A percentile compares a stretch with the other conserved stretches of the same genome.
phyloP scores from a whole-genome alignment of 768 basidiomycete species.

The Kwoniella mangroviensis region DNA sequence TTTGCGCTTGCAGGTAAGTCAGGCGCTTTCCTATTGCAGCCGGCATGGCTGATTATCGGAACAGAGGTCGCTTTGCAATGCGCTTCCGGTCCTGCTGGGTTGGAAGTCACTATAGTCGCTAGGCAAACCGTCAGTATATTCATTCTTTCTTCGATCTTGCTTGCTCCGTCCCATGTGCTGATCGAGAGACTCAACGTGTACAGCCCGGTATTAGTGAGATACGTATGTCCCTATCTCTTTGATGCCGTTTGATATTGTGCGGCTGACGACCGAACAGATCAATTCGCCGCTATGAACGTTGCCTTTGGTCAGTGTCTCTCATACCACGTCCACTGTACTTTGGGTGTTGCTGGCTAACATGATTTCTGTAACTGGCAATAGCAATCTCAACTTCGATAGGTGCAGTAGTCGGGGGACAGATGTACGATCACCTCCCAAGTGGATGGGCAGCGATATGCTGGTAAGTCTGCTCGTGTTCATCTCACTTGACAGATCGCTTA shows the following conservation, averaged over 20 bases:
- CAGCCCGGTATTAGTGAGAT: constrained; percentile 43
- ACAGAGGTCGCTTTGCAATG: constrained; percentile 29
- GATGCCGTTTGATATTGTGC: not conserved
- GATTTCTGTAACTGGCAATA: not conserved
- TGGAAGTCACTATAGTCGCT: constrained; percentile 39
- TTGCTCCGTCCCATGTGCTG: not conserved
- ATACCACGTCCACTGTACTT: not conserved
- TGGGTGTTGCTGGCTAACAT: no score
- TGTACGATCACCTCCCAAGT: constrained; percentile 38
- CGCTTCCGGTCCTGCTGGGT: constrained; percentile 35
- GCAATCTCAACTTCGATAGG: constrained; percentile 34
- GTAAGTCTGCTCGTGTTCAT: constrained; percentile 18
- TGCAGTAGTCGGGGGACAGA: constrained; percentile 42
- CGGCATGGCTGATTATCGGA: not conserved
- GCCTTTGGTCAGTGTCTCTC: constrained; percentile 28
- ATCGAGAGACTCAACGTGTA: not conserved
- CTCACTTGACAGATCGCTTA: not conserved
- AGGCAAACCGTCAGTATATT: constrained; percentile 21
- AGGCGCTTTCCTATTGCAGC: not conserved
- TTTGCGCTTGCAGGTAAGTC: constrained; percentile 40
- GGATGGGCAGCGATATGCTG: constrained; percentile 44
- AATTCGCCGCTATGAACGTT: constrained; percentile 49
- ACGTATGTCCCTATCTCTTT: constrained; percentile 17
- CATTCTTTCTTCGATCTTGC: no score
- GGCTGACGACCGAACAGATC: constrained; percentile 23